Evolutionary conservation across 192 early-diverging fungal genomes (phyloP), one percentile per base, ranked within the genome.

Genomic region (Geosiphon pyriformis): DNA sequence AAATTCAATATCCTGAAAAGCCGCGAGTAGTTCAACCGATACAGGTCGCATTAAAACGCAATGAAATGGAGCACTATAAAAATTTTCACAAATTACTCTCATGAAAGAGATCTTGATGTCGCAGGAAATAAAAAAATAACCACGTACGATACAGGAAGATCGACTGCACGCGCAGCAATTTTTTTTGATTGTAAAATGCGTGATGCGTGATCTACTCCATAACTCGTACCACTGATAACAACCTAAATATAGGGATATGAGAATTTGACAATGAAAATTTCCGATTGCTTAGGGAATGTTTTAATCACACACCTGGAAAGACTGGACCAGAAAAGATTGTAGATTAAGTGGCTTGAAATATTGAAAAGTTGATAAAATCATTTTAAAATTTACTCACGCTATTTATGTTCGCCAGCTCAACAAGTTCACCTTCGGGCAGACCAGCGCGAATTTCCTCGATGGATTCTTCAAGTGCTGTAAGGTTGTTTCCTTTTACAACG

Each of bases 31-130:
- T 23, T 72, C 79, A 35, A 85, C 80, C 1, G 90, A 89, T 4
- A 94, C 96, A 22, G 91, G 88, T 31, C 80, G 79, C 96, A 98
- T 96, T 59, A 98, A 73, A 33, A 77, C 83, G 75, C 94, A 96
- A 77, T 98, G 96, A 69, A 98, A 98, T 2, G 96, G 96, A 25
- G 94, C 96, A 23, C 78, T 84, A 65, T 8, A 34, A n/a, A 29
- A 37, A 30, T 6, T 18, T 15, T 37, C 30, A 17, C 7, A 35
- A 54, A 17, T 34, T 8, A 20, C 1, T 10, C 2, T 23, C n/a
- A 46, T 23, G 7, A 8, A 61, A 47, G n/a, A 22, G 25, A 30
- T 22, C 8, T 42, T 35, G 17, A 12, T 31, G 35, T n/a, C 33
- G 12, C 47, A 20, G 31, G 18, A 30, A 26, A 47, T 17, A 35